Evolutionary conservation across 2,329 filamentous ascomycete genomes (phyloP), one percentile per base, ranked within the genome.

Genomic region (Emericellopsis cladophorae): DNA sequence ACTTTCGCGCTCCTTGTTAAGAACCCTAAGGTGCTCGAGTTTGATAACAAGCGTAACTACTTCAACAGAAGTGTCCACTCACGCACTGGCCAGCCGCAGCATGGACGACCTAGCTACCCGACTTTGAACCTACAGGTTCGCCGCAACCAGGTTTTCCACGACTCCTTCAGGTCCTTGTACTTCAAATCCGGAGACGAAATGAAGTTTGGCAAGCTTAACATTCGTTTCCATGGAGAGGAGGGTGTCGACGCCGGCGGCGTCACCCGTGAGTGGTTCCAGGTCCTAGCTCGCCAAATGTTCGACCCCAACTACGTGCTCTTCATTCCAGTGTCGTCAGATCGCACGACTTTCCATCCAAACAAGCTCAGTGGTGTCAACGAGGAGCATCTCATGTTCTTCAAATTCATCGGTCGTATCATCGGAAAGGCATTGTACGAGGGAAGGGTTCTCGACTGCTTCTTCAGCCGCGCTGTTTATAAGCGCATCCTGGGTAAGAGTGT

Each of bases 31-130:
- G 93, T 98, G 4, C 70, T 98, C 11, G 92, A 98, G 56, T 98
- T 98, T 54, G 92, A 98, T 66, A 98, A 98, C 68, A 98, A 98
- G 70, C 88, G 92, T 53, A 96, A 94, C 64, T 98, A 93, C 72
- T 98, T 98, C 70, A 95, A 80, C 57, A 84, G 92, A 45, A 89
- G 87, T 54, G 81, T 98, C 10, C 92, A 98, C 60, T 64, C 67
- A 33, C 67, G 72, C 44, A 76, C 76, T 36, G 42, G 42, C 11
- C 42, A 44, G 31, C 74, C 74, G 40, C 75, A 76, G 41, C 80
- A 86, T 52, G 74, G 72, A 44, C 80, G 88, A 35, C 78, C 84
- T 40, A 72, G 81, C 7, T 76, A 69, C 53, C 83, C 87, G 35
- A 60, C 76, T 18, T 69, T 98, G 40, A 88, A 95, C 59, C 76